These are phyloP conservation scores for Acidiella bohemica DNA, from an alignment of 495 filamentous ascomycete genomes.

Conservation along the genomic window DNA sequence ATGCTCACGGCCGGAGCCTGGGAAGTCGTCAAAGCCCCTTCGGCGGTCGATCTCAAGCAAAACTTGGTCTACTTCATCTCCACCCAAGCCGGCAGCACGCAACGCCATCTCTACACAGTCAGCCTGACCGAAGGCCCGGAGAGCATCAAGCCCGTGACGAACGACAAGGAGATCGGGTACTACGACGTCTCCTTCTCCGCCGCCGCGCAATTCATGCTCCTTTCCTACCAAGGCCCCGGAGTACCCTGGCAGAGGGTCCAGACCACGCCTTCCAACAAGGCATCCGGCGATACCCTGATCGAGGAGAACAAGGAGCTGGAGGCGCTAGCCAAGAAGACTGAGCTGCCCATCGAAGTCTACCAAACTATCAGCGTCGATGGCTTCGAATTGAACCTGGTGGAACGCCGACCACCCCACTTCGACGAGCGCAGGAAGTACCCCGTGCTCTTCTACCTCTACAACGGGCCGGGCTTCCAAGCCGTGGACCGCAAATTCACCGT, in stretches of 20 bases:
- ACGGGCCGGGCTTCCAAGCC: conserved; percentile 75
- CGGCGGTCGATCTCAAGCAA: conserved; percentile 68
- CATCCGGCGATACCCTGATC: conserved; percentile 37
- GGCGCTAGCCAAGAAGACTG: conserved; percentile 55
- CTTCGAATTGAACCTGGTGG: conserved; percentile 68
- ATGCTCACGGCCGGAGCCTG: conserved; percentile 80
- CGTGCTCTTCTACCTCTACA: conserved; percentile 86
- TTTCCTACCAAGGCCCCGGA: conserved; percentile 69
- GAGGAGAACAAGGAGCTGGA: conserved; percentile 64
- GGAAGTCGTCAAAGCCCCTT: conserved; percentile 85
- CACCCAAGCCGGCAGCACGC: conserved; percentile 73
- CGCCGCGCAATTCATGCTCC: conserved; percentile 62
- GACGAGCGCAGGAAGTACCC: conserved; percentile 75
- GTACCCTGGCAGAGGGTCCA: conserved; percentile 90
- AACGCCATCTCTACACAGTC: conserved; percentile 84
- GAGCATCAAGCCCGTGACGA: conserved; percentile 54
- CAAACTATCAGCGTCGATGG: conserved; percentile 72
- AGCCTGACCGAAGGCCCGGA: conserved; percentile 54
- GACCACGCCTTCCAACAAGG: conserved; percentile 61
- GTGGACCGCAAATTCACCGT: conserved; percentile 71
- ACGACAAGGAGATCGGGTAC: conserved; percentile 66
- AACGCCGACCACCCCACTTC: conserved; percentile 84
- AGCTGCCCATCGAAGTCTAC: conserved; percentile 75
- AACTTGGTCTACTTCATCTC: conserved; percentile 84
- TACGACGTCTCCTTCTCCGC: conserved; percentile 78